A percentile compares a stretch with the other conserved stretches of the same genome.
Evolutionary conservation across 345 rosid species (phyloP).

Genomic region (Bruguiera sexangula): DNA sequence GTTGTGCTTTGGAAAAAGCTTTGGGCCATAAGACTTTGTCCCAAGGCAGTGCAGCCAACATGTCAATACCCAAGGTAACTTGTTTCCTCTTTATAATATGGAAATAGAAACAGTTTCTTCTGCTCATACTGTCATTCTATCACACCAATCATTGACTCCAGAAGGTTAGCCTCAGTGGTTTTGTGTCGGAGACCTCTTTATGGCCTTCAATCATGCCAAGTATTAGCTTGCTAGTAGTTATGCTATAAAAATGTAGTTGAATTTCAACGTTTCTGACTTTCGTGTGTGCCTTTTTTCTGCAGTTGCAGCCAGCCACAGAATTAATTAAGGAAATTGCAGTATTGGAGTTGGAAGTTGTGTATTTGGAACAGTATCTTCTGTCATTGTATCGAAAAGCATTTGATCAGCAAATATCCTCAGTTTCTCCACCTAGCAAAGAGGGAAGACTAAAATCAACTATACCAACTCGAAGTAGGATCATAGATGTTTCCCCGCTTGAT

Average conservation of each 20-base stretch:
- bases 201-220: too few relatives aligned
- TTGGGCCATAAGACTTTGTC: conserved; percentile 57
- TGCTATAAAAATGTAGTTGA: background rate
- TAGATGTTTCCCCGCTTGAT: conserved; percentile 40
- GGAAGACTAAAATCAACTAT: conserved; percentile 46
- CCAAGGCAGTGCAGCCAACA: conserved; percentile 31
- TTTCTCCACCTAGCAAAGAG: conserved; percentile 47
- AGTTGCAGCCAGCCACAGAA: conserved; percentile 69
- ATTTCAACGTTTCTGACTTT: background rate
- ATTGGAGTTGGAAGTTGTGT: conserved; percentile 83
- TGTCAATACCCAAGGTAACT: conserved; percentile 61
- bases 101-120: too few relatives aligned
- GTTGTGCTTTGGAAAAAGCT: conserved; percentile 73
- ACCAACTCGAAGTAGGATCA: conserved; percentile 39
- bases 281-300: background rate
- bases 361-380: conserved; percentile 90
- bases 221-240: too few relatives aligned
- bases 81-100: conserved; percentile 7
- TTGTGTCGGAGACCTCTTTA: too few relatives aligned
- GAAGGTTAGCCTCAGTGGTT: too few relatives aligned
- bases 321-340: conserved; percentile 83
- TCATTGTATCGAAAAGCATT: conserved; percentile 79
- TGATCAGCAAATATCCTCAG: conserved; percentile 55
- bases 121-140: too few relatives aligned
- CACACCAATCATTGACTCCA: too few relatives aligned